Evolutionary conservation across 1,284 basidiomycete genomes (phyloP), one percentile per base, ranked within the genome.

Genomic region (Cryptococcus floricola): DNA sequence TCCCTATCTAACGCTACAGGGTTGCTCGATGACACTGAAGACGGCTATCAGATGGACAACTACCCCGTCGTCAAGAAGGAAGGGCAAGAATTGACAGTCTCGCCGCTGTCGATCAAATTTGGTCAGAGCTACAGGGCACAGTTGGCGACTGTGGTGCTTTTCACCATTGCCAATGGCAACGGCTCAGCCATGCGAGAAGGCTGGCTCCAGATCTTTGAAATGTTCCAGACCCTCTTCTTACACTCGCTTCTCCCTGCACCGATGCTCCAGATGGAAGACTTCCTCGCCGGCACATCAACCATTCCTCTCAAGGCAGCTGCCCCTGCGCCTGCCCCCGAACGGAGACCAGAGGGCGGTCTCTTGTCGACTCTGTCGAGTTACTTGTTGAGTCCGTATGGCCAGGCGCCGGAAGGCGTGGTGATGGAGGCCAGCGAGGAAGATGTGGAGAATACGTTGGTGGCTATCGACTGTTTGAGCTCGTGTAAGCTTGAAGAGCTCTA

Each of bases 221-320:
- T 98, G 85, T 93, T 97, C 78, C 89, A 95, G 70, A 97, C 93
- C 38, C 80, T 99, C 25, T 98, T 98, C 78, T 78, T 95, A 44
- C 89, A 97, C 72, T 94, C 92, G 4, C 81, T 98, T 28, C 80
- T 99, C 23, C 94, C 93, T 0, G 83, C 81, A 5, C 81, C 85
- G 52, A 89, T 98, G 86, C 80, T 94, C n/a, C 87, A 91, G 70
- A 94, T 97, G 89, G 91, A 94, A 71, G 95, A 98, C 73, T 98
- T 98, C 77, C 81, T 96, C 14, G 91, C 90, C 27, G 89, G 89
- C 8, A 84, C 86, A 18, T 89, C 89, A 3, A 87, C 87, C 75
- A 96, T 98, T 65, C 91, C 95, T 34, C 81, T 95, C 37, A 85
- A 87, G 64, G 84, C 89, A 41, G 84, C 83, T 52, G 83, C 85